Conservation (phyloP, 164 flowering plant species). For the Platanus orientalis region DNA sequence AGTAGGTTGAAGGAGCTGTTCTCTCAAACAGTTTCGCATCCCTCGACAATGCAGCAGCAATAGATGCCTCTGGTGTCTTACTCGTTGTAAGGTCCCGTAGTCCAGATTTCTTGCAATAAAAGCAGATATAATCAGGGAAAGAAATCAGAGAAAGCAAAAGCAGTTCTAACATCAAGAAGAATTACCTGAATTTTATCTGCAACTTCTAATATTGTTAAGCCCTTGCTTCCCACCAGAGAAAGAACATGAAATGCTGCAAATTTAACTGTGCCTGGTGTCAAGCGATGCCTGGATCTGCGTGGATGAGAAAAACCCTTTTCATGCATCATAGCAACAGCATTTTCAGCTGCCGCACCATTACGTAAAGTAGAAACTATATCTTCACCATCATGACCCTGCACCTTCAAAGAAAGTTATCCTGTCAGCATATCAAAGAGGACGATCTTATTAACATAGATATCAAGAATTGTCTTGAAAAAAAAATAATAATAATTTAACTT, state of each 20-base stretch:
- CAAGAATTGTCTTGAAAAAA: too few species aligned
- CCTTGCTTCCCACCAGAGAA: slow-evolving; percentile 75
- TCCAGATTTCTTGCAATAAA: too few species aligned
- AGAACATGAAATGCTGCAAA: slow-evolving; percentile 93
- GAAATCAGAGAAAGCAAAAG: not conserved
- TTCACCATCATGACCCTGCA: slow-evolving; percentile 74
- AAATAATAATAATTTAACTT: too few species aligned
- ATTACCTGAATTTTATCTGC: slow-evolving; percentile 92
- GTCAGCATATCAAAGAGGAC: not conserved
- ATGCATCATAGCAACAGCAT: slow-evolving; percentile 82
- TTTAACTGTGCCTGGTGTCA: slow-evolving; percentile 96
- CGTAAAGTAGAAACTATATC: slow-evolving; percentile 65
- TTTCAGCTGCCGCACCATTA: slow-evolving; percentile 79
- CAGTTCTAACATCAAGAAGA: not conserved
- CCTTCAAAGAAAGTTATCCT: slow-evolving; percentile 7
- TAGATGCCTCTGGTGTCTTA: too few species aligned
- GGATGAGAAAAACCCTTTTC: slow-evolving; percentile 63
- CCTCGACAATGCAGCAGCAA: too few species aligned
- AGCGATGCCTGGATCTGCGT: slow-evolving; percentile 81
- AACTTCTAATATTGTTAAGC: slow-evolving; percentile 76
- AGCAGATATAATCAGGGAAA: slow-evolving; percentile 45
- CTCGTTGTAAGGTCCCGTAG: too few species aligned
- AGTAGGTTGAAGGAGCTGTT: too few species aligned
- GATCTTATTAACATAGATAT: too few species aligned
- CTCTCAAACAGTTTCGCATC: too few species aligned